phyloP scores from a whole-genome alignment of 768 basidiomycete genomes.

The Amanita rubescens region DNA sequence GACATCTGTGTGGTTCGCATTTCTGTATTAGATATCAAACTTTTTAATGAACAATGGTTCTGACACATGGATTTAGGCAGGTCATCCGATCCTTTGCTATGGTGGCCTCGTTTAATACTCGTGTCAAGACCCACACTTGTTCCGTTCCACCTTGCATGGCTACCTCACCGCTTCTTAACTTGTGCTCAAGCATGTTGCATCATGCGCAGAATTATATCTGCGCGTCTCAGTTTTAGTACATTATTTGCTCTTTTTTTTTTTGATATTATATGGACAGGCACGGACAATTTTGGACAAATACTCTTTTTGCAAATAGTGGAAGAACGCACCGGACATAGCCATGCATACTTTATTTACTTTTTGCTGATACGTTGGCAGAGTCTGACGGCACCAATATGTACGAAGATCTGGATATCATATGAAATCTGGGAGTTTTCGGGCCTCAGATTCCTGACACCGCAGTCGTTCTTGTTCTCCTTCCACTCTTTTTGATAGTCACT shows the following conservation, averaged over 20 bases:
- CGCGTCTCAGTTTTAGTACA: neutral
- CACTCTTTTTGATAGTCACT: too few species aligned
- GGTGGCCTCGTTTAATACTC: neutral
- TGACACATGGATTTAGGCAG: neutral
- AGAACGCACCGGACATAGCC: neutral
- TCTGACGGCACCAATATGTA: too few species aligned
- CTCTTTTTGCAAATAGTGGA: neutral
- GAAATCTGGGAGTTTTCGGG: too few species aligned
- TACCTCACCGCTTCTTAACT: neutral
- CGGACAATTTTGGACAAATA: neutral
- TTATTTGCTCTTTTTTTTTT: neutral
- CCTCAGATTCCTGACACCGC: too few species aligned
- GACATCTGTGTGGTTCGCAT: neutral
- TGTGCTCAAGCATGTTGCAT: neutral
- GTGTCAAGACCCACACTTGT: neutral
- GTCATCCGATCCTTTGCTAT: neutral
- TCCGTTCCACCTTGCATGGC: neutral
- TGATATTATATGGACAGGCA: neutral
- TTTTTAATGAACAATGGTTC: neutral
- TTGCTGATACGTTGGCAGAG: too few species aligned
- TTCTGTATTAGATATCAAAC: neutral
- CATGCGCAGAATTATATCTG: neutral
- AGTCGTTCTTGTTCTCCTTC: too few species aligned
- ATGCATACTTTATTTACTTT: neutral
- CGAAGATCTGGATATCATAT: too few species aligned